Evolutionary conservation across 371 early-diverging fungal genomes (phyloP).

Genomic region (Entomophthora muscae): DNA sequence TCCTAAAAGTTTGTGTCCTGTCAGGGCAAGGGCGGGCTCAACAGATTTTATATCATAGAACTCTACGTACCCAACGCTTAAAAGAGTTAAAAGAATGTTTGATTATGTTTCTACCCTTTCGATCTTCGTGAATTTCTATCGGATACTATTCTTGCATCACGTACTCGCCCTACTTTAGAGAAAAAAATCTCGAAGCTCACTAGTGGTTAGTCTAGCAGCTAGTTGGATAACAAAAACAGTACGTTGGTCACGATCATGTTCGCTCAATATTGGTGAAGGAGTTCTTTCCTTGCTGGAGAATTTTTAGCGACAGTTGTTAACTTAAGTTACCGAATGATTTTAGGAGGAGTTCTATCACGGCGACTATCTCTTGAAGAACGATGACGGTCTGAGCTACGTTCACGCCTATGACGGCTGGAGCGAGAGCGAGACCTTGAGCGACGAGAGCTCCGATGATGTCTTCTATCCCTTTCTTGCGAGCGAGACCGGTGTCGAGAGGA

Average conservation of each 20-base stretch:
- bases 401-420: not conserved
- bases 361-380: not conserved
- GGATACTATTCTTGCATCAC: constrained; percentile 72
- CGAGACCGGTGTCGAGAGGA: constrained; percentile 3
- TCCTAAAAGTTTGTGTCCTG: constrained; percentile 80
- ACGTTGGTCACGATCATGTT: constrained; percentile 64
- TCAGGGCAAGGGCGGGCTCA: constrained; percentile 59
- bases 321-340: not conserved
- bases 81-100: not conserved
- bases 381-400: not conserved
- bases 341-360: not conserved
- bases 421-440: not conserved
- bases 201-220: constrained; percentile 51
- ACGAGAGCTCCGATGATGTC: constrained; percentile 3
- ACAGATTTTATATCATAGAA: constrained; percentile 79
- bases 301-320: not conserved
- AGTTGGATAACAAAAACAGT: constrained; percentile 92
- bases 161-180: constrained; percentile 59
- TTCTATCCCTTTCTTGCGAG: constrained; percentile 1
- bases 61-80: constrained; percentile 75
- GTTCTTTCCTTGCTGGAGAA: constrained; percentile 21
- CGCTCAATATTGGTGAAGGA: constrained; percentile 49
- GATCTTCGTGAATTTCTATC: constrained; percentile 78
- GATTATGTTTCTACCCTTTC: constrained; percentile 52
- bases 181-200: constrained; percentile 86